Evolutionary conservation across 140 eudicot genomes (phyloP), one percentile per base, ranked within the genome.

Genomic region (Senecio squalidus): DNA sequence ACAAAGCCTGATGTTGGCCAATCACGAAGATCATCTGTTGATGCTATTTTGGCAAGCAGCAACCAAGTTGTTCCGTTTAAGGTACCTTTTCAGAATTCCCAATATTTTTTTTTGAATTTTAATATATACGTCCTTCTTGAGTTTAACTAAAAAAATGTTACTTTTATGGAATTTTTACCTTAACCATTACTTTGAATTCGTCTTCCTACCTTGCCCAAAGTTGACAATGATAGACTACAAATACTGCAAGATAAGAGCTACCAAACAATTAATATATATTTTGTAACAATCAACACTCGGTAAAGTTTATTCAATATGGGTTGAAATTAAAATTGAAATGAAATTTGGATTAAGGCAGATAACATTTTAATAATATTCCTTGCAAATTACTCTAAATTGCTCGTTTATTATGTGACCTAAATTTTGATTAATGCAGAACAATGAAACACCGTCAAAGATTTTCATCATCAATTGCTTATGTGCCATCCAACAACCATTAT

Each of bases 391-490:
- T 11, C 33, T 4, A 29, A 55, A 17, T 9, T 16, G 25, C 4
- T 25, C 55, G 47, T 47, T 13, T 4, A 40, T 41, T 53, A 49
- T 11, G 3, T 45, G 45, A 69, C 34, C 58, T 25, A 40, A 43
- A 31, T n/a, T 27, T 25, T 64, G 9, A 30, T 45, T 60, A 15
- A 20, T 70, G 85, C 91, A 91, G 98, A 77, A 74, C 66, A 75
- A 69, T 1, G 98, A 92, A 70, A 80, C 96, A n/a, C 84, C 98
- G 0, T 79, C 98, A 5, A 86, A 74, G 79, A 86, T 86, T 55
- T 91, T 91, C 21, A 82, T 86, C 68, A 83, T 86, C 84, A 91
- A 91, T 77, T 91, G 98, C 78, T 71, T 91, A 73, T 84, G 81
- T 13, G 91, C 92, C 41, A 84, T 91, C 64, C 96, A 82, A 62